phyloP scores from a whole-genome alignment of 2,329 filamentous ascomycete species.

The Colletotrichum eleusines region DNA sequence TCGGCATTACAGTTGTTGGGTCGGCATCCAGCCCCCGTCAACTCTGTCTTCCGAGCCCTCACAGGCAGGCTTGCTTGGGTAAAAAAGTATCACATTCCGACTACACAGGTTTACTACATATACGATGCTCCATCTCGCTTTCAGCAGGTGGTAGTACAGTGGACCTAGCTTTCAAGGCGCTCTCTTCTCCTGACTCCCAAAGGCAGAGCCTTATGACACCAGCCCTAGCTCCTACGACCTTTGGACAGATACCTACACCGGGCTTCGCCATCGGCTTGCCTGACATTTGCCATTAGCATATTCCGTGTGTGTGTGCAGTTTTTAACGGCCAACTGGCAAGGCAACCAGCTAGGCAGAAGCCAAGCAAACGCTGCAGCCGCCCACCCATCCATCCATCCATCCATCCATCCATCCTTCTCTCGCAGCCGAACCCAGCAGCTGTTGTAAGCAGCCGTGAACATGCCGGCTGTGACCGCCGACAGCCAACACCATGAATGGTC shows the following conservation, averaged over 20 bases:
- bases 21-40: not conserved
- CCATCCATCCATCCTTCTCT: no score
- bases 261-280: no score
- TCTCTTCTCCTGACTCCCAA: not conserved
- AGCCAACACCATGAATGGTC: not conserved
- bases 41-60: not conserved
- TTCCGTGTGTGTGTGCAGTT: not conserved
- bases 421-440: not conserved
- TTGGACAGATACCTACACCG: not conserved
- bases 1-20: not conserved
- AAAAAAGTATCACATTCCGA: not conserved
- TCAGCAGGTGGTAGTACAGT: not conserved
- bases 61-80: not conserved
- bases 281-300: not conserved
- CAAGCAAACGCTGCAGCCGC: not conserved
- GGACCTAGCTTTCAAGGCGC: not conserved
- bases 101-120: not conserved
- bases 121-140: not conserved
- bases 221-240: not conserved
- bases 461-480: not conserved
- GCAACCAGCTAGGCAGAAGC: conserved; percentile 4
- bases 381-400: no score
- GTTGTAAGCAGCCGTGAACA: not conserved
- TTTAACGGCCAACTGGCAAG: not conserved
- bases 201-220: not conserved